phyloP scores from a whole-genome alignment of 2,329 filamentous ascomycete species.

The Zymoseptoria tritici region DNA sequence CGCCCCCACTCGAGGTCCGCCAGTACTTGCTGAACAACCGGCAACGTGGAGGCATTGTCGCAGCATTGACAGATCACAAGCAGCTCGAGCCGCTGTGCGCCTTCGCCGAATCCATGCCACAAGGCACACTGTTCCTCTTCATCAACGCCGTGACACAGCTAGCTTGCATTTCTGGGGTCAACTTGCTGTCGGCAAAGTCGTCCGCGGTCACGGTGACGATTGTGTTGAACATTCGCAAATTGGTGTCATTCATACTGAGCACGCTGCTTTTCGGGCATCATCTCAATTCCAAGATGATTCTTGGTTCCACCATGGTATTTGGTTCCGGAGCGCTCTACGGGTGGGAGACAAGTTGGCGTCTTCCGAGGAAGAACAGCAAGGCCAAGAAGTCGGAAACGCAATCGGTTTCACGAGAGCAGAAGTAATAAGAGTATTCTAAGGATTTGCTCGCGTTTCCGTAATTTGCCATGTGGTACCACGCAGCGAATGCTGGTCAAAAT shows the following conservation, averaged over 20 bases:
- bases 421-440: neutral
- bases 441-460: neutral
- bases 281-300: conserved; percentile 65
- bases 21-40: conserved; percentile 4
- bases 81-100: conserved; percentile 5
- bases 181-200: conserved; percentile 79
- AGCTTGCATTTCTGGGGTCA: conserved; percentile 90
- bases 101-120: conserved; percentile 42
- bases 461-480: conserved; percentile 3
- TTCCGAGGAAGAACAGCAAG: conserved; percentile 28
- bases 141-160: conserved; percentile 87
- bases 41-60: conserved; percentile 1
- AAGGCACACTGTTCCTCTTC: conserved; percentile 62
- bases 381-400: neutral
- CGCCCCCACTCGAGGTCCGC: conserved; percentile 36
- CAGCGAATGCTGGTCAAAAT: neutral
- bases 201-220: conserved; percentile 94
- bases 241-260: conserved; percentile 82
- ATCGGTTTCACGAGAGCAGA: conserved; percentile 2
- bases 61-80: conserved; percentile 3
- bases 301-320: conserved; percentile 82
- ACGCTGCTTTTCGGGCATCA: conserved; percentile 91
- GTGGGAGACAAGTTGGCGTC: conserved; percentile 53
- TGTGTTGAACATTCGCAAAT: conserved; percentile 88
- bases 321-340: conserved; percentile 86